Percentiles rank a stretch among this genome's conserved stretches.
phyloP scores from a whole-genome alignment of 805 yeast species.

The Tetrapisispora arboricola region DNA sequence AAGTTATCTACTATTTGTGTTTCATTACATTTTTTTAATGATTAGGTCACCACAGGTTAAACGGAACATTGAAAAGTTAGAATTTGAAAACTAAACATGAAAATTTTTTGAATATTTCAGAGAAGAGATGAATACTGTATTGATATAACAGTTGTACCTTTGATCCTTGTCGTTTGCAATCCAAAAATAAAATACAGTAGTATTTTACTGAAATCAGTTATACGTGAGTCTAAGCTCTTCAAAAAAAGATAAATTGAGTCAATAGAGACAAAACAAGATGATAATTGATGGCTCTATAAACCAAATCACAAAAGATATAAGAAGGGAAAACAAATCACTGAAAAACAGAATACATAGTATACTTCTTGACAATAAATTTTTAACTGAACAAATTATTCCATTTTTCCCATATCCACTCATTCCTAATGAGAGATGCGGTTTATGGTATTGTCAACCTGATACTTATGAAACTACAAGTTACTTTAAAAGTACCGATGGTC shows the following conservation, averaged over 20 bases:
- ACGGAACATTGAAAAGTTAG: too few relatives aligned
- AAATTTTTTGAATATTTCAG: not conserved
- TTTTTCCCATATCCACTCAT: slow-evolving; percentile 39
- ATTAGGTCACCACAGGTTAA: too few relatives aligned
- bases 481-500: slow-evolving; percentile 91
- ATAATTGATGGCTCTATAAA: not conserved
- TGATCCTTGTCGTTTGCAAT: too few relatives aligned
- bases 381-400: slow-evolving; percentile 25
- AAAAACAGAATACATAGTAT: slow-evolving; percentile 66
- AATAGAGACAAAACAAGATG: not conserved
- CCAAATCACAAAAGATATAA: slow-evolving; percentile 33
- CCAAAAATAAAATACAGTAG: too few relatives aligned
- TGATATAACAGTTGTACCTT: too few relatives aligned
- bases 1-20: too few relatives aligned
- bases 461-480: slow-evolving; percentile 42
- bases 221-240: too few relatives aligned
- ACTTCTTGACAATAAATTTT: slow-evolving; percentile 46
- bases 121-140: not conserved
- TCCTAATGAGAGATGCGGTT: slow-evolving; percentile 80
- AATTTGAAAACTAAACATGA: slow-evolving; percentile 1
- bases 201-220: too few relatives aligned
- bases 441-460: slow-evolving; percentile 62
- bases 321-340: slow-evolving; percentile 41
- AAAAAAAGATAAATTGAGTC: too few relatives aligned
- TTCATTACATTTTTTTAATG: too few relatives aligned